Evolutionary conservation across 768 basidiomycete species (phyloP), one percentile per base, ranked within the genome.

Genomic region (Mrakia gelida): DNA sequence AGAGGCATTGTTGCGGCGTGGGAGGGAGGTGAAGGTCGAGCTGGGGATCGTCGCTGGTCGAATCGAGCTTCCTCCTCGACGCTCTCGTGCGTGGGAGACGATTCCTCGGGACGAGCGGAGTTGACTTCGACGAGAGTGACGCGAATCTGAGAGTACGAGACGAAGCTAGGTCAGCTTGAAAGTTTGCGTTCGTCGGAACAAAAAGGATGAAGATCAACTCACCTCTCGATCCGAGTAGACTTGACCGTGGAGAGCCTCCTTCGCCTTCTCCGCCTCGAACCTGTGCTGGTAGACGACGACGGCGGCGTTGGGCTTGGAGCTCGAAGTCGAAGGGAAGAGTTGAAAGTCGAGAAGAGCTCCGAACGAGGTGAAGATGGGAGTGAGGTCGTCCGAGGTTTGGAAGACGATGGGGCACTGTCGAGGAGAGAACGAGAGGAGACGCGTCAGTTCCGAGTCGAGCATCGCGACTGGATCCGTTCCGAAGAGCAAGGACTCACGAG

Each of bases 361-460:
- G 52, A 78, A 78, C 16, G 56, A 56, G 3, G 32, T 28, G 62
- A 78, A 78, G 45, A 78, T 32, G 18, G 77, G 71, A 4, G 30
- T 72, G n/a, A 78, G n/a, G 71, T 78, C 77, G n/a, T 78, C 77
- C 49, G 62, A 38, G 34, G 77, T 78, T 41, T 38, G 49, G 63
- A 78, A 78, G 1, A 73, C 59, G 32, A 62, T 49, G 45, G 77
- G 73, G 34, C 49, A 73, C 73, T 78, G 34, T 11, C 30, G 34
- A 54, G 41, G n/a, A n/a, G 9, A 45, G 11, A 26, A 45, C 2
- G 2, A 32, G 15, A 34, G 30, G 11, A 28, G 28, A 30, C 18
- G 49, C 49, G 34, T 73, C 54, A 73, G 52, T n/a, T 28, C 13
- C 9, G 28, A 16, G 10, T 30, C n/a, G 21, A 38, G 15, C n/a